Base-by-base conservation (phyloP, 257 asterid genomes). In the Osmanthus fragrans region DNA sequence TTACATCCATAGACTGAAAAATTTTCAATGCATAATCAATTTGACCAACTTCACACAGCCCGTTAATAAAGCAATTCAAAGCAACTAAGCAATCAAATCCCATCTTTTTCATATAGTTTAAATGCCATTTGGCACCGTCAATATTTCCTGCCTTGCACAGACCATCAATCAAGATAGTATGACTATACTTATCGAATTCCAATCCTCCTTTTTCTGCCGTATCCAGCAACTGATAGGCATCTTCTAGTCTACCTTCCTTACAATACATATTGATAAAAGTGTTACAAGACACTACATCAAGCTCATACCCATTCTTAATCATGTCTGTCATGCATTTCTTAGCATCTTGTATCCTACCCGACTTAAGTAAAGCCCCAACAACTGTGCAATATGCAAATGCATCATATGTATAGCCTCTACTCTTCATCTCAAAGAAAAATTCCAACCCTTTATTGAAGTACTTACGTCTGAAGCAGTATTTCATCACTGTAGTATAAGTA, bases 401-500 rank as follows among this genome's bases (percentile, higher is more conserved):
- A 83, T 95, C 99, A 77, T 89, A 88, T 8, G 92, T 86, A 78
- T 90, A 95, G 70, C 99, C 98, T 75, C 85, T 82, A 25, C 80
- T 83, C 87, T 91, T 93, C 99, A 95, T 93, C 89, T 93, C 96
- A 27, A 40, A 56, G 70, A 91, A 93, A 65, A 92, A 73, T 74
- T 86, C 85, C 74, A 93, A 76, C 60, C 97, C 99, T 80, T 89
- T 89, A 23, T 80, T 78, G 40, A 87, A 80, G 76, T 83, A 82
- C 68, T 81, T 81, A 72, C 83, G 66, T 76, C 79, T 89, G 76
- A 93, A 95, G 84, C 87, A 83, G 77, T 92, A 84, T 54, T 91
- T 95, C 91, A 95, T 86, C 72, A 90, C 79, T 3, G 93, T 85
- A 30, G 98, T 95, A 84, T 95, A 95, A 70, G 99, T 91, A 72